These are phyloP conservation scores for Wickerhamomyces bovis DNA, from an alignment of 805 yeast genomes.

Conservation along the genomic window DNA sequence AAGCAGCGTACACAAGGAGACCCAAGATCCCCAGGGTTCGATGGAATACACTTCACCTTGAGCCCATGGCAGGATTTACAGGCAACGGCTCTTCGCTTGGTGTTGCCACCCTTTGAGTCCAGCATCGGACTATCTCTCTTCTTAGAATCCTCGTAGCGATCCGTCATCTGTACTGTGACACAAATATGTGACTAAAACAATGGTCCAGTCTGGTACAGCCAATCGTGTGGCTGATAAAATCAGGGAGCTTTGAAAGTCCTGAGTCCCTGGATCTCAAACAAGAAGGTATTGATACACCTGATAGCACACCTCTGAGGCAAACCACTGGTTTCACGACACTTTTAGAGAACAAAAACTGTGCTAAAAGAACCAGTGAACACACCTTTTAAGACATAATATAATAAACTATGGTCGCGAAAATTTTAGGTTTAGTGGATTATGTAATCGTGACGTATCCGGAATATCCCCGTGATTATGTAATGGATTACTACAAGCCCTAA, in stretches of 20 bases:
- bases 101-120: background rate
- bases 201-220: too few relatives aligned
- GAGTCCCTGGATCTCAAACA: background rate
- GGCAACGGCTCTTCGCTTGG: conserved; percentile 39
- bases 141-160: background rate
- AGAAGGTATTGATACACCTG: background rate
- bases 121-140: background rate
- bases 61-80: conserved; percentile 74
- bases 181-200: background rate
- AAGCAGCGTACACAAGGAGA: conserved; percentile 73
- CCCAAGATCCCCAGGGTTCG: conserved; percentile 47
- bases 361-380: too few relatives aligned
- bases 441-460: background rate
- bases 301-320: background rate
- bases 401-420: background rate
- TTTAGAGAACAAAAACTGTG: too few relatives aligned
- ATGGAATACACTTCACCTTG: conserved; percentile 80
- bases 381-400: too few relatives aligned
- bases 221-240: too few relatives aligned
- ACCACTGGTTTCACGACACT: background rate
- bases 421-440: background rate
- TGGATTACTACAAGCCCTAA: background rate
- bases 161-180: background rate
- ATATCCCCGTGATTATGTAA: background rate
- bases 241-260: background rate